Conservation (phyloP, 352 stramenopile genomes). For the Globisporangium orthogonon region DNA sequence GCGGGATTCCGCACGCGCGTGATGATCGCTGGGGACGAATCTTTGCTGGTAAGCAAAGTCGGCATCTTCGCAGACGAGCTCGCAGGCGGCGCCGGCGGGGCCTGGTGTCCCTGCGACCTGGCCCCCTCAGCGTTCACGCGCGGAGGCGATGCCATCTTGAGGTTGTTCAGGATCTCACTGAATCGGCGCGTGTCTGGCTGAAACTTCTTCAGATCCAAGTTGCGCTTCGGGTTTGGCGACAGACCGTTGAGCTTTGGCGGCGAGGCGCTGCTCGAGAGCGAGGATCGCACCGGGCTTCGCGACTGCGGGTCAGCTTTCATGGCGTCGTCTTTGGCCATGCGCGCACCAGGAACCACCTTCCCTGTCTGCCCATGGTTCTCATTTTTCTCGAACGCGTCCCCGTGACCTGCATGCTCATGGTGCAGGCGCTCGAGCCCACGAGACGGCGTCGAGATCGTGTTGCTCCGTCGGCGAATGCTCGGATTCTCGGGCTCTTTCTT, state of each 20-base stretch:
- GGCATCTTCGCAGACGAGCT: constrained; percentile 10
- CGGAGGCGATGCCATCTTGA: constrained; percentile 48
- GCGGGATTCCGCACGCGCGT: background rate
- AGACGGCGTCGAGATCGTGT: constrained; percentile 29
- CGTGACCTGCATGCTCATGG: constrained; percentile 22
- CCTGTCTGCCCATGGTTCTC: background rate
- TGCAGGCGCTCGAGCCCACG: constrained; percentile 27
- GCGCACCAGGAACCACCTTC: background rate
- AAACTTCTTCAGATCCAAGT: constrained; percentile 70
- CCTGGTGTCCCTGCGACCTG: constrained; percentile 4
- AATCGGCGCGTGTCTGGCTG: constrained; percentile 70
- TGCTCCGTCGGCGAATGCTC: constrained; percentile 20
- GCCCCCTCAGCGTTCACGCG: constrained; percentile 16
- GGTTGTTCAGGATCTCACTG: constrained; percentile 64
- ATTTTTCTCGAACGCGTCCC: constrained; percentile 6
- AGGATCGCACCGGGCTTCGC: constrained; percentile 5
- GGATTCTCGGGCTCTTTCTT: constrained; percentile 1
- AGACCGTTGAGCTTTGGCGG: background rate
- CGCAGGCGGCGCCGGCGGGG: constrained; percentile 23
- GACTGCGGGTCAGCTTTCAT: constrained; percentile 7
- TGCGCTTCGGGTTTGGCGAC: constrained; percentile 17
- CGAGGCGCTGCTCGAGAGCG: constrained; percentile 1
- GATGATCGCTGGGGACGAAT: constrained; percentile 10
- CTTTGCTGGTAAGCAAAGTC: constrained; percentile 10
- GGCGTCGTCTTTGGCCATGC: background rate